Evolutionary conservation across 1,139 yeast species (phyloP).

Genomic region (Candida albicans): DNA sequence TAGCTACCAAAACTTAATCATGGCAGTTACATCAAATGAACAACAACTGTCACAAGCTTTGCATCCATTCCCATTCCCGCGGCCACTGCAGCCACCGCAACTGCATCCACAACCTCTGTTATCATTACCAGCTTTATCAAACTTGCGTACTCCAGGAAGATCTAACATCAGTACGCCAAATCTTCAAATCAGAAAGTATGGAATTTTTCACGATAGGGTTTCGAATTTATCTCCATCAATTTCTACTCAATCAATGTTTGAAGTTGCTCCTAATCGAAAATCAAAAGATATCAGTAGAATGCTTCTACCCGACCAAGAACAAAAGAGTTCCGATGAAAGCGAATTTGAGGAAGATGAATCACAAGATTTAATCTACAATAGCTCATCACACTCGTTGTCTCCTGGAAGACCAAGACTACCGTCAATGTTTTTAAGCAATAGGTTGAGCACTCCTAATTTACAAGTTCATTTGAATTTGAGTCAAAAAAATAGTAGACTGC

Average conservation of each 20-base stretch:
- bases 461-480: background rate
- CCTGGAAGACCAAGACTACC: background rate
- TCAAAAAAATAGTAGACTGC: background rate
- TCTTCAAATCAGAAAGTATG: conserved; percentile 1
- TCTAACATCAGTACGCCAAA: background rate
- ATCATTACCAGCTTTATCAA: background rate
- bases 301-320: background rate
- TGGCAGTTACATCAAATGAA: background rate
- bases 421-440: background rate
- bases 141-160: no score
- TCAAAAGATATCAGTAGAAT: background rate
- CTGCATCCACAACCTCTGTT: background rate
- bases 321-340: conserved; percentile 14
- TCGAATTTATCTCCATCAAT: conserved; percentile 10
- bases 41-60: background rate
- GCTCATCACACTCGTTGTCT: background rate
- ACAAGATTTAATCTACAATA: conserved; percentile 2
- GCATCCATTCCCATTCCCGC: background rate
- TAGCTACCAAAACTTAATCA: conserved; percentile 3
- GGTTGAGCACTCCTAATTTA: background rate
- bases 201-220: conserved; percentile 9
- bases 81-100: background rate
- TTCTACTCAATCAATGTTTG: conserved; percentile 8
- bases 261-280: background rate
- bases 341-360: conserved; percentile 20